phyloP scores from a whole-genome alignment of 2,329 filamentous ascomycete genomes.

The Pseudogymnoascus sp. region DNA sequence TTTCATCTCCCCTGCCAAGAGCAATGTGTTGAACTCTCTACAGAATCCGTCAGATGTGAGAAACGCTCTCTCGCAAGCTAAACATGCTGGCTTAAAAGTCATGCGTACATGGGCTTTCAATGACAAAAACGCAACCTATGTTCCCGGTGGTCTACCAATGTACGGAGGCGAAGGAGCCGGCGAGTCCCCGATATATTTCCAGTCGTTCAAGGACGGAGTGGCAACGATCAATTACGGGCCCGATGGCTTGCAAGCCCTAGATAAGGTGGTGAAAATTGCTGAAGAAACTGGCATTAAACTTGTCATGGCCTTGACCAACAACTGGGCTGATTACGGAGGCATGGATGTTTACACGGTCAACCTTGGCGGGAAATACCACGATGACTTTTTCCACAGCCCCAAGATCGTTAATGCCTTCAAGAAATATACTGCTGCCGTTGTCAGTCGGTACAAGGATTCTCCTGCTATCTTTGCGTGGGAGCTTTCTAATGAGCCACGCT shows the following conservation, averaged over 20 bases:
- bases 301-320: conserved; percentile 47
- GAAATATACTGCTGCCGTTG: conserved; percentile 41
- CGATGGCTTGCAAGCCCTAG: conserved; percentile 33
- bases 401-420: conserved; percentile 32
- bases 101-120: conserved; percentile 52
- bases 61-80: conserved; percentile 33
- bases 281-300: conserved; percentile 43
- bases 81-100: conserved; percentile 38
- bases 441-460: conserved; percentile 40
- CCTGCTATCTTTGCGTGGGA: conserved; percentile 47
- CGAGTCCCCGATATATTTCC: conserved; percentile 25
- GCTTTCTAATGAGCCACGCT: conserved; percentile 38
- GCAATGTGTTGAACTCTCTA: conserved; percentile 29
- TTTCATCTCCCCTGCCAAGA: conserved; percentile 28
- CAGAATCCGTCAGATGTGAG: conserved; percentile 17
- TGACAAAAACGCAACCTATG: conserved; percentile 44
- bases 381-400: conserved; percentile 41
- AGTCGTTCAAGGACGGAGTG: conserved; percentile 14
- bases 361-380: conserved; percentile 32
- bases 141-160: conserved; percentile 37
- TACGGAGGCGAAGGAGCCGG: conserved; percentile 34
- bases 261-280: conserved; percentile 44
- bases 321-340: conserved; percentile 53
- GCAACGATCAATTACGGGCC: conserved; percentile 29
- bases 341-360: conserved; percentile 53